These are phyloP conservation scores for Boechera stricta DNA, from an alignment of 345 rosid species.

Conservation along the genomic window DNA sequence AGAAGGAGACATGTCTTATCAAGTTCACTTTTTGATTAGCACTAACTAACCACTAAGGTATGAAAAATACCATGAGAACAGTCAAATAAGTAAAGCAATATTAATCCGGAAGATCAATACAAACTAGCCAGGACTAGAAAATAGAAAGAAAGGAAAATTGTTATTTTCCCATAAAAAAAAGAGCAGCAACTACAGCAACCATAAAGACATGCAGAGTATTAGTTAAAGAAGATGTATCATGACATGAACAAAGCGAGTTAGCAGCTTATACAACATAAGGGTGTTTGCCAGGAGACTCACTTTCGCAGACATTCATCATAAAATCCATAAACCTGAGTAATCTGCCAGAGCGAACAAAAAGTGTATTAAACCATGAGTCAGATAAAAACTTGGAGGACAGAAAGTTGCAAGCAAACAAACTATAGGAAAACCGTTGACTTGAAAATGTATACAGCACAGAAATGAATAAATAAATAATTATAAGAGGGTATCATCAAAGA, in stretches of 20 bases:
- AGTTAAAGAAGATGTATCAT: neutral
- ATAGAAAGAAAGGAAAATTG: neutral
- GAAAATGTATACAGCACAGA: constrained; percentile 2
- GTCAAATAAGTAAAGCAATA: constrained; percentile 1
- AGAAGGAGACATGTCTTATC: neutral
- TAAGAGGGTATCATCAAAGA: neutral
- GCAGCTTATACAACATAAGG: constrained; percentile 11
- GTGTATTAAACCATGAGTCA: constrained; percentile 42
- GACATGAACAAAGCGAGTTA: constrained; percentile 4
- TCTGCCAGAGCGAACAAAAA: constrained; percentile 57
- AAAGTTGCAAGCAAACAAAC: constrained; percentile 4
- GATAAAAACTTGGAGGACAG: neutral
- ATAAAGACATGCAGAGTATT: neutral
- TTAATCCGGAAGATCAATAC: neutral
- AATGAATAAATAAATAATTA: neutral
- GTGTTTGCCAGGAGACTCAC: constrained; percentile 61
- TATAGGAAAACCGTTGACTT: neutral
- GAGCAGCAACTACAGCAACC: constrained; percentile 15
- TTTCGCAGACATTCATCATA: constrained; percentile 97
- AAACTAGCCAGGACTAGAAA: constrained; percentile 1
- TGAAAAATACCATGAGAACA: neutral
- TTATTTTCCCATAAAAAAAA: constrained; percentile 2
- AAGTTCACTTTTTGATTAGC: constrained; percentile 5
- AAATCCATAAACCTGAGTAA: constrained; percentile 99
- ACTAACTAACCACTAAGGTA: constrained; percentile 8